Evolutionary conservation across 1,284 basidiomycete species (phyloP), one percentile per base, ranked within the genome.

Genomic region (Trichosporon asahii): DNA sequence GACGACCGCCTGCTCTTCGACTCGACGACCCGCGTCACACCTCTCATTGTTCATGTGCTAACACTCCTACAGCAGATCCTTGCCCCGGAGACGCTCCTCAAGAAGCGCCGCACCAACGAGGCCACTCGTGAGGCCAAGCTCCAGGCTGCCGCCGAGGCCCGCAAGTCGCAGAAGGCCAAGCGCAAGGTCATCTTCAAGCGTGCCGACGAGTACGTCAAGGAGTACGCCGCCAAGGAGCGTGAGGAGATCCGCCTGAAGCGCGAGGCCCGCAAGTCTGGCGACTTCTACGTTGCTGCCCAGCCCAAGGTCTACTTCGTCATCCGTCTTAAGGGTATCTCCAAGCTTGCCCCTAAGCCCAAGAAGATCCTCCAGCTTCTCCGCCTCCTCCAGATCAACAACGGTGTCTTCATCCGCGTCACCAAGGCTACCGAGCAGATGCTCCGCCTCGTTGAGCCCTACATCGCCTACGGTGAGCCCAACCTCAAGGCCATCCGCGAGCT

Each of bases 161-260:
- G 92, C 84, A 98, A 98, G 92, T 67, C 66, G 68, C 81, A 98
- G 95, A 91, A 91, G 84, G 90, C 93, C 74, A 95, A 96, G 88
- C 91, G 97, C 86, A 92, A 92, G 85, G 91, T 98, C 84, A 90
- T 98, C 88, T 99, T 99, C 91, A 99, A 99, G 91, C 93, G 97
- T 74, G 96, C 97, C 68, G 97, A 99, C 86, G 87, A 92, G 77
- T 98, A 98, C 86, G 95, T 98, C 79, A 97, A 98, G 88, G 96
- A 98, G 87, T 98, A 98, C 86, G 86, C 91, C 72, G 77, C 87
- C 73, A 90, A 91, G 86, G 97, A 99, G 89, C 91, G 90, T 86
- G 97, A 99, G 87, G 94, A 98, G 88, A 90, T 99, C 84, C 91
- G 94, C 76, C 87, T 98, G 83, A 95, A 94, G 88, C 90, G 96